Evolutionary conservation across 192 early-diverging fungal genomes (phyloP), one percentile per base, ranked within the genome.

Genomic region (Coemansia reversa): DNA sequence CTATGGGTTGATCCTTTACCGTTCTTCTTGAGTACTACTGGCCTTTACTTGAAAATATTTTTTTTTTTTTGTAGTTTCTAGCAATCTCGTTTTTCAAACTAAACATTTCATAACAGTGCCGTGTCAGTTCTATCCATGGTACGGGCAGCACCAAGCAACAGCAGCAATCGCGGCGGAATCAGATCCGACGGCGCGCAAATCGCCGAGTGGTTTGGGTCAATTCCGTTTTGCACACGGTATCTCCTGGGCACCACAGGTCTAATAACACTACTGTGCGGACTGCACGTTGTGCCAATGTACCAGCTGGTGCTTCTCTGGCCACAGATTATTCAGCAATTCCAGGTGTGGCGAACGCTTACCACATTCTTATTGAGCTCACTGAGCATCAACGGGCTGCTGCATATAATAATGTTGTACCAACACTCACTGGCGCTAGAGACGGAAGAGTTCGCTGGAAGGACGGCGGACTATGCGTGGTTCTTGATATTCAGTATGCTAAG

Each of bases 381-480:
- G 16, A 64, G 70, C 29, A 75, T 93, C 61, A 66, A 74, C 29
- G 84, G 85, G 60, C 58, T 88, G 19, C 85, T 94, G 60, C 81
- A 85, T 58, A 67, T 93, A 30, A 89, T 91, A 67, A 91, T 93
- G 65, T 55, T 94, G 24, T 91, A 87, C 77, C 84, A 76, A 56
- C 84, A 90, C 75, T 91, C 91, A 19, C 59, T 63, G 1, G 83
- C 89, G 8, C 78, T 97, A 23, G 94, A 97, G 72, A 75, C 61
- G 7, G 69, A 81, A 18, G 76, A 85, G 30, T 94, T 86, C 71
- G 75, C 60, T 7, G 84, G 87, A 6, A 73, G 89, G 20, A 83
- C 86, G 23, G 92, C 90, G 3, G 94, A 97, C 72, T 94, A 90
- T 66, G 83, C 87, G 12, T 93, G 86, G 70, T 93, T 92, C 35